Percentiles rank a stretch among this genome's conserved stretches.
These are phyloP conservation scores for Melastoma candidum DNA, from an alignment of 441 rosid genomes.

Conservation along the genomic window DNA sequence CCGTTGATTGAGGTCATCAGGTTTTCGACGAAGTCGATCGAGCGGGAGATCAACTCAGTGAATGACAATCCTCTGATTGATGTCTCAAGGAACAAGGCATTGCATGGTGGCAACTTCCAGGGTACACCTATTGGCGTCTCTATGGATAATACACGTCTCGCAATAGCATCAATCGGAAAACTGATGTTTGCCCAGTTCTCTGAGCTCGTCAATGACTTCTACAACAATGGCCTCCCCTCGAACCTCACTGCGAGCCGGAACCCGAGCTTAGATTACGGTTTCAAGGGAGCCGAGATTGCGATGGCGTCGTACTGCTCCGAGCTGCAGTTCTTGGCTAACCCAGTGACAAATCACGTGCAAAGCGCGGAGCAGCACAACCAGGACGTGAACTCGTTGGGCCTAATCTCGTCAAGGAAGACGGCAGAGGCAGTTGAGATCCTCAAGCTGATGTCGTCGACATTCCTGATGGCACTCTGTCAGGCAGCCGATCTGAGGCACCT, in stretches of 20 bases:
- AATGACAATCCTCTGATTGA: constrained; percentile 73
- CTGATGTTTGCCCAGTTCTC: constrained; percentile 83
- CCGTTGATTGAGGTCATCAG: constrained; percentile 62
- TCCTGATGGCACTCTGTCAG: constrained; percentile 56
- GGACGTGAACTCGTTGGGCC: constrained; percentile 57
- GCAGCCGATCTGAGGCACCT: constrained; percentile 52
- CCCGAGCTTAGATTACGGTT: constrained; percentile 79
- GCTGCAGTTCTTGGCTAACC: constrained; percentile 63
- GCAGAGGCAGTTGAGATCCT: constrained; percentile 51
- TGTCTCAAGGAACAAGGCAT: constrained; percentile 59
- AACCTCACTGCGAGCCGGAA: constrained; percentile 56
- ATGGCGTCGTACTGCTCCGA: constrained; percentile 82
- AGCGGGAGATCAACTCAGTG: constrained; percentile 62
- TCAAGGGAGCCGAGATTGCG: constrained; percentile 78
- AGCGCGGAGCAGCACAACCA: constrained; percentile 65
- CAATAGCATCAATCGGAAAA: constrained; percentile 52
- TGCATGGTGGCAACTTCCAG: constrained; percentile 85
- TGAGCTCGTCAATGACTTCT: constrained; percentile 76
- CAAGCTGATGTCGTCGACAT: constrained; percentile 55
- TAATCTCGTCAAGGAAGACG: constrained; percentile 69
- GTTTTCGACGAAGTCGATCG: constrained; percentile 52
- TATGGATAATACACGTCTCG: constrained; percentile 53
- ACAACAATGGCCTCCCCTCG: constrained; percentile 80
- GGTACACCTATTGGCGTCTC: constrained; percentile 89
- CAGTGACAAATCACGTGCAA: constrained; percentile 52